Evolutionary conservation across 495 filamentous ascomycete genomes (phyloP).

Genomic region (Arthonia radiata): DNA sequence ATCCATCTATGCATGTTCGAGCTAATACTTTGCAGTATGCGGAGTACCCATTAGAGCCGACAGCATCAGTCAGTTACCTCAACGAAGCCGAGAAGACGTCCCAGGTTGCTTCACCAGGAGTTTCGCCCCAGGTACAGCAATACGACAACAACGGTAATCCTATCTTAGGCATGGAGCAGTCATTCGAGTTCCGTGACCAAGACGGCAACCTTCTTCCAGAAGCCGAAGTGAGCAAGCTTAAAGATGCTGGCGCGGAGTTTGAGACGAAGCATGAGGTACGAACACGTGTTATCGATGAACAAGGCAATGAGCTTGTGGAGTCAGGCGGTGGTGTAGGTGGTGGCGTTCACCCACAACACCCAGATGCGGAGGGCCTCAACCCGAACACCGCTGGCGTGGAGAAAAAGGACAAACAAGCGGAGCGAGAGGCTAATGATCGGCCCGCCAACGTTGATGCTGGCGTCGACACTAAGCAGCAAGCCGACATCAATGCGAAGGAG

Average conservation of each 20-base stretch:
- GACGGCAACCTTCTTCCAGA: conserved; percentile 70
- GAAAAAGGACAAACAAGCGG: no score
- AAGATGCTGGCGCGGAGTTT: conserved; percentile 81
- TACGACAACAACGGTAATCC: conserved; percentile 10
- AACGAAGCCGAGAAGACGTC: conserved; percentile 2
- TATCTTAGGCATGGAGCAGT: conserved; percentile 46
- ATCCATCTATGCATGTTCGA: neutral
- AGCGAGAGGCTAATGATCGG: no score
- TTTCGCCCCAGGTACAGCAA: conserved; percentile 1
- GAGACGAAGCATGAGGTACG: conserved; percentile 82
- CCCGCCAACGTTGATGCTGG: no score
- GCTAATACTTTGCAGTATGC: conserved; percentile 1
- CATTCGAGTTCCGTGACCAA: conserved; percentile 85
- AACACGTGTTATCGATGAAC: conserved; percentile 54
- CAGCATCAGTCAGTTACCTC: conserved; percentile 4
- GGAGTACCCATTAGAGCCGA: neutral
- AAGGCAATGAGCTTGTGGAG: conserved; percentile 42
- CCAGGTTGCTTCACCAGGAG: conserved; percentile 3
- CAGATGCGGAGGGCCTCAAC: conserved; percentile 52
- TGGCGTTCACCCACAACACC: conserved; percentile 52
- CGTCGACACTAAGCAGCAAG: no score
- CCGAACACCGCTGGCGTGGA: conserved; percentile 40
- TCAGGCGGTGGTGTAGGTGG: conserved; percentile 12
- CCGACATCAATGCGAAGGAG: no score
- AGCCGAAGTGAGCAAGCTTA: conserved; percentile 57